Base-by-base conservation (phyloP, 2,329 filamentous ascomycete species). In the Curvularia spicifera region DNA sequence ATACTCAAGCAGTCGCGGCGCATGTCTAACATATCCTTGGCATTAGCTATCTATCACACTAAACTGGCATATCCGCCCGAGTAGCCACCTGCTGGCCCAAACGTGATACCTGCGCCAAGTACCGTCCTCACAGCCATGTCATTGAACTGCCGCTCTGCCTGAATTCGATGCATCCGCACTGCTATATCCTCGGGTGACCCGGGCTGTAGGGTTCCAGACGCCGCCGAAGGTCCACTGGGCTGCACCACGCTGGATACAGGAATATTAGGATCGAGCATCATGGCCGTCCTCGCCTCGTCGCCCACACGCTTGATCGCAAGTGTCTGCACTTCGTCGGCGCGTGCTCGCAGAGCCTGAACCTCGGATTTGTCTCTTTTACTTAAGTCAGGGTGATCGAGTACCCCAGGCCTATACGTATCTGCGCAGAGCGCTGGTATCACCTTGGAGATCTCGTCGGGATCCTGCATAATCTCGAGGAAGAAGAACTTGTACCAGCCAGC, bases 401-500 rank as follows among this genome's bases (percentile, higher is more conserved):
- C 56, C 7, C 66, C 63, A 9, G 73, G 73, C 51, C 69, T 73
- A 57, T 76, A 75, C 2, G 69, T 67, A 43, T 76, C 73, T n/a
- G 58, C 57, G 58, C 73, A 76, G n/a, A 74, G 61, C 8, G 61
- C 50, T 10, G 63, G 44, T 49, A 76, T 45, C 42, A 73, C 45
- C 51, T 70, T 73, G 33, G 66, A 64, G 12, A 76, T 65, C 18
- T 65, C 60, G 9, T 72, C 66, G 6, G 72, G 67, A 47, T 70
- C 66, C 26, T 70, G 62, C 53, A 73, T 53, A 56, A 71, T 57
- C 42, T 74, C 71, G 4, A 75, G 61, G 50, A 76, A 75, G 49
- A 76, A 68, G 35, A 70, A 75, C 47, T 76, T 76, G 60, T 76
- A 76, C 71, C 72, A 76, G 2, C 72, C 74, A 15, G 72, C 66